Evolutionary conservation across 495 filamentous ascomycete genomes (phyloP), one percentile per base, ranked within the genome.

Genomic region (Penicillium steckii): DNA sequence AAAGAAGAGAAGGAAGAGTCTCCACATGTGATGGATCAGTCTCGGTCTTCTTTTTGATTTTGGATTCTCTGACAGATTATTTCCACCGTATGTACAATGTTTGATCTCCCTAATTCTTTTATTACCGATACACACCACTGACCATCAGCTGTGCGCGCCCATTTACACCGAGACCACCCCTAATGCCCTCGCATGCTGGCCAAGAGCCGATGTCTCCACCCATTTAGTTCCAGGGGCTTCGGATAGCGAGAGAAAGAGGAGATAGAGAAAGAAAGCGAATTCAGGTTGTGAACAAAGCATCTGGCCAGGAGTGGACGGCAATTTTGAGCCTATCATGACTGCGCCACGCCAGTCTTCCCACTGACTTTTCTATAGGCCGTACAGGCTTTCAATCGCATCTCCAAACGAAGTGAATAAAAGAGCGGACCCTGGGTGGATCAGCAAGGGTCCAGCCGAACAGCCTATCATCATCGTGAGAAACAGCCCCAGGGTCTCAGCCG

Each of bases 11-110:
- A 44, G 50, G 50, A n/a, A 48, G 40, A 33, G 32, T 54, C 54
- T 55, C 54, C 46, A 61, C 57, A 53, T 56, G 38, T 53, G 56
- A 55, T 52, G 48, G 27, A 44, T 55, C 51, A 23, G 27, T 42
- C 37, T 38, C 22, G 26, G 47, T 38, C 35, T 38, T 38, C n/a
- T n/a, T n/a, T n/a, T n/a, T n/a, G n/a, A n/a, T n/a, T n/a, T n/a
- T n/a, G n/a, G n/a, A n/a, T n/a, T n/a, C n/a, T n/a, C n/a, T n/a
- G n/a, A n/a, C n/a, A n/a, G n/a, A n/a, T n/a, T n/a, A n/a, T n/a
- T n/a, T n/a, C n/a, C n/a, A n/a, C n/a, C n/a, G n/a, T n/a, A n/a
- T n/a, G n/a, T n/a, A n/a, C n/a, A n/a, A n/a, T n/a, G n/a, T n/a
- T n/a, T n/a, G n/a, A n/a, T n/a, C n/a, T n/a, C n/a, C n/a, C n/a